Percentiles rank a stretch among this genome's conserved stretches.
Conservation (phyloP, 805 yeast genomes). For the Kodamaea lidongshanica region DNA sequence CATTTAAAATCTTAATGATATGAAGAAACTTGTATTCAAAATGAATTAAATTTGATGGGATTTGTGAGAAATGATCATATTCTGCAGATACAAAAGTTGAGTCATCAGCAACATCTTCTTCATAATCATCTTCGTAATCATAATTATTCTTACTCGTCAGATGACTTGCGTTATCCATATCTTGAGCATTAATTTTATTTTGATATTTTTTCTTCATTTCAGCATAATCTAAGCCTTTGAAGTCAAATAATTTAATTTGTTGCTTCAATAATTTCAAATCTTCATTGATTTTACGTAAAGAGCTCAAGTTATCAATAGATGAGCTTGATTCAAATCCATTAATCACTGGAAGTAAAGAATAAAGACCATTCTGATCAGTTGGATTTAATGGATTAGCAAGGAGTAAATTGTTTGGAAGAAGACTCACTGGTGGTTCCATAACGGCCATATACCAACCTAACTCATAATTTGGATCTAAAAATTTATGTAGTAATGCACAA, state of each 20-base stretch:
- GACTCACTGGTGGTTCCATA: constrained; percentile 40
- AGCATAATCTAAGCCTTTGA: constrained; percentile 17
- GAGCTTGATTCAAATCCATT: constrained; percentile 32
- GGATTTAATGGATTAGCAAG: constrained; percentile 48
- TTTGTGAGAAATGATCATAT: constrained; percentile 16
- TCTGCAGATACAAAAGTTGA: neutral
- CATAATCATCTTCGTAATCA: constrained; percentile 5
- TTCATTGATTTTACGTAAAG: constrained; percentile 29
- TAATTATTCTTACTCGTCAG: constrained; percentile 4
- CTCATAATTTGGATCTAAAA: constrained; percentile 47
- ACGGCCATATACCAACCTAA: constrained; percentile 47
- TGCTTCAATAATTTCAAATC: constrained; percentile 29
- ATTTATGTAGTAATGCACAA: constrained; percentile 39
- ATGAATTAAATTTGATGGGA: constrained; percentile 27
- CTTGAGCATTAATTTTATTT: neutral
- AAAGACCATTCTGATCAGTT: constrained; percentile 47
- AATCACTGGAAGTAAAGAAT: constrained; percentile 41
- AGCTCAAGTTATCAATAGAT: constrained; percentile 24
- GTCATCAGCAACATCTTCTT: constrained; percentile 5
- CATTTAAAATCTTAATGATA: constrained; percentile 26
- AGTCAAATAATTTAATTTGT: constrained; percentile 26
- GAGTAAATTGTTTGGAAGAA: constrained; percentile 43
- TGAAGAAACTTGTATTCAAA: constrained; percentile 32
- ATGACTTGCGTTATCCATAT: constrained; percentile 2
- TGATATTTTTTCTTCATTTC: constrained; percentile 5